Evolutionary conservation across 2,329 filamentous ascomycete genomes (phyloP).

Genomic region (Triangularia setosa): DNA sequence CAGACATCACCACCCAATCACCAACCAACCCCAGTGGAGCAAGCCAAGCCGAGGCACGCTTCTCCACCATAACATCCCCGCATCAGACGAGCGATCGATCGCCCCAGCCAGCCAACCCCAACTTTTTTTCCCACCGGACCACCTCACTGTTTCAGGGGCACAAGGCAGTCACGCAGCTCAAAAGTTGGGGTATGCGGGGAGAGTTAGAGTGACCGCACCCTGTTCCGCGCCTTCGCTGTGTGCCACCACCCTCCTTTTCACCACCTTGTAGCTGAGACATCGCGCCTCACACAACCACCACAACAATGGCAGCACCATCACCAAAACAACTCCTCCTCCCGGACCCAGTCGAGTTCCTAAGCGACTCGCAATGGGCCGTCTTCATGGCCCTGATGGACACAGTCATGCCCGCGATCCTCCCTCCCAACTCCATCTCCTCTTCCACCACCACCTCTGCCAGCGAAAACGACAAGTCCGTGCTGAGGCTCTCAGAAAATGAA

Average conservation of each 20-base stretch:
- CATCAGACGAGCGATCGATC: background rate
- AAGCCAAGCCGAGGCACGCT: background rate
- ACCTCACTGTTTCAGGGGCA: background rate
- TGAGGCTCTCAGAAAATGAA: slow-evolving; percentile 19
- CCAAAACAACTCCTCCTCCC: slow-evolving; percentile 14
- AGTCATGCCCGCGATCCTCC: slow-evolving; percentile 22
- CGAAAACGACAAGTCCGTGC: slow-evolving; percentile 1
- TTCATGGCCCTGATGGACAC: slow-evolving; percentile 28
- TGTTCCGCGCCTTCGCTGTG: background rate
- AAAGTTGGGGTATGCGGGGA: background rate
- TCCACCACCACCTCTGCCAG: background rate
- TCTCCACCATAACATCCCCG: background rate
- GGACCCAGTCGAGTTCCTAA: slow-evolving; percentile 11
- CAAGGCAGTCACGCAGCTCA: background rate
- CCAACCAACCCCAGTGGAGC: background rate
- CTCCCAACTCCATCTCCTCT: background rate
- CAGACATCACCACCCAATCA: background rate
- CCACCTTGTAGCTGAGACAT: background rate
- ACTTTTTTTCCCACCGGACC: background rate
- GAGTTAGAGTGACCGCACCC: background rate
- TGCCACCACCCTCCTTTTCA: background rate
- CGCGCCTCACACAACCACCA: background rate
- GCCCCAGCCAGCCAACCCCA: background rate
- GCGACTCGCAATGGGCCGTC: slow-evolving; percentile 21
- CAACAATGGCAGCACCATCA: background rate